phyloP scores from a whole-genome alignment of 768 basidiomycete species.

The Leccinellum luteum region DNA sequence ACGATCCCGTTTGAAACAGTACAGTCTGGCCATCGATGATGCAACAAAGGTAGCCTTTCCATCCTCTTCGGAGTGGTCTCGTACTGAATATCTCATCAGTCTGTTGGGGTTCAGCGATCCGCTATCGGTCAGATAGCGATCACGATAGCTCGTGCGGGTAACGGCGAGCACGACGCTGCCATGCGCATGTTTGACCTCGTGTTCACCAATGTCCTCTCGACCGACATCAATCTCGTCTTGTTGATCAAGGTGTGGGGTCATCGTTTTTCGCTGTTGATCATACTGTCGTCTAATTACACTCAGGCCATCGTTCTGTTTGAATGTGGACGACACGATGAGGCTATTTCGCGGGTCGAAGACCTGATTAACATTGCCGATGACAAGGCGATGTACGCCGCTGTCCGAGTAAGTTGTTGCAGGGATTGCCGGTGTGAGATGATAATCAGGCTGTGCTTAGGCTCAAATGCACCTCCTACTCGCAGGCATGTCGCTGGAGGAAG shows the following conservation, averaged over 20 bases:
- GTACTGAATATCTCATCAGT: constrained; percentile 2
- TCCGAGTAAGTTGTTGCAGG: not conserved
- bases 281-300: not conserved
- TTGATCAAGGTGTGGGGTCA: constrained; percentile 8
- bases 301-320: constrained; percentile 10
- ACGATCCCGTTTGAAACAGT: not conserved
- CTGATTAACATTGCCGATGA: not conserved
- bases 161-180: constrained; percentile 3
- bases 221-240: constrained; percentile 8
- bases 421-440: not conserved
- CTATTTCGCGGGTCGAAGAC: constrained; percentile 5
- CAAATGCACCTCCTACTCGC: constrained; percentile 6
- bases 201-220: not conserved
- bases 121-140: constrained; percentile 9
- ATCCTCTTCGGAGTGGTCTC: not conserved
- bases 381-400: not conserved
- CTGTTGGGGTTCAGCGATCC: constrained; percentile 1
- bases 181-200: constrained; percentile 7
- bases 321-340: constrained; percentile 3
- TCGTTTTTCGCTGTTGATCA: too few species aligned
- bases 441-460: not conserved
- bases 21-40: constrained; percentile 2
- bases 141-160: not conserved
- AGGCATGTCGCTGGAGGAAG: not conserved
- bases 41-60: not conserved